phyloP scores from a whole-genome alignment of 495 filamentous ascomycete species.

The Delitschia confertaspora region DNA sequence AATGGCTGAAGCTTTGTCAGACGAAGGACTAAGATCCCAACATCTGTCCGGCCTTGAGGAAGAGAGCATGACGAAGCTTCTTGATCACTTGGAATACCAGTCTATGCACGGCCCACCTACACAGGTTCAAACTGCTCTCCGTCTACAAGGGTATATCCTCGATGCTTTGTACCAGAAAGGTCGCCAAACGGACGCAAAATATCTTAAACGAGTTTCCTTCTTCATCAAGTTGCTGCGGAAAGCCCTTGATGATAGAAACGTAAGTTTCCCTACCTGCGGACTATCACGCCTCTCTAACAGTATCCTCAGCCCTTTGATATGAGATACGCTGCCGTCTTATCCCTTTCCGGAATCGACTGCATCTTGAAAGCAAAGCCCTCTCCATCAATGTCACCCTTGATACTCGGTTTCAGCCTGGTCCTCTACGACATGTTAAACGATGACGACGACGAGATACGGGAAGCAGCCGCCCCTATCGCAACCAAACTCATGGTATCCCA shows the following conservation, averaged over 20 bases:
- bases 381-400: background rate
- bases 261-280: constrained; percentile 1
- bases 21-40: background rate
- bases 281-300: background rate
- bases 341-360: constrained; percentile 6
- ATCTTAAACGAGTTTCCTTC: background rate
- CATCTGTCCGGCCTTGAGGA: background rate
- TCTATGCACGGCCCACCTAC: constrained; percentile 14
- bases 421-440: constrained; percentile 65
- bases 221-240: constrained; percentile 12
- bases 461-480: constrained; percentile 47
- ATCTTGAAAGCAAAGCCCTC: constrained; percentile 9
- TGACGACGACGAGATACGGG: constrained; percentile 82
- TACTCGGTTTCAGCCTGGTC: constrained; percentile 30
- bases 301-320: constrained; percentile 18
- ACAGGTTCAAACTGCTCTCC: constrained; percentile 14
- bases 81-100: constrained; percentile 10
- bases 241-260: constrained; percentile 14
- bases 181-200: background rate
- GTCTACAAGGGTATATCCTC: constrained; percentile 16
- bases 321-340: constrained; percentile 20
- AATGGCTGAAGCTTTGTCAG: constrained; percentile 1
- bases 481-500: constrained; percentile 32
- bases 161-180: constrained; percentile 4
- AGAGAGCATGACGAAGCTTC: background rate